Percentiles rank a stretch among this genome's conserved stretches.
phyloP scores from a whole-genome alignment of 371 early-diverging fungal species.

The Syncephalastrum monosporum region DNA sequence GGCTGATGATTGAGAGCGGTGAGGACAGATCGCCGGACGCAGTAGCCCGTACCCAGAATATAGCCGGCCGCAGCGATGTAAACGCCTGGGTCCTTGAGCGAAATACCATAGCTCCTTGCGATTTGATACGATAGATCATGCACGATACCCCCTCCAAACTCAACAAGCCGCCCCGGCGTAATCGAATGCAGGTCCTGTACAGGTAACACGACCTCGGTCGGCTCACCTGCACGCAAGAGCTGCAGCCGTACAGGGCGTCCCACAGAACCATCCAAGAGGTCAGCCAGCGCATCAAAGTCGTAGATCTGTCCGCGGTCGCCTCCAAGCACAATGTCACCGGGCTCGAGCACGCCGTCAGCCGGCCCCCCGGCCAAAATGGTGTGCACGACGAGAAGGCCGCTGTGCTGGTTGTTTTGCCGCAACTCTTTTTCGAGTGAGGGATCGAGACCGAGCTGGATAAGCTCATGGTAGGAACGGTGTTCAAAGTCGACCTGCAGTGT shows the following conservation, averaged over 20 bases:
- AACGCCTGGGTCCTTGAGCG: slow-evolving; percentile 74
- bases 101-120: slow-evolving; percentile 61
- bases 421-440: slow-evolving; percentile 62
- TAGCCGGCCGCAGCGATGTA: slow-evolving; percentile 78
- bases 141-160: slow-evolving; percentile 84
- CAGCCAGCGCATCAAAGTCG: slow-evolving; percentile 70
- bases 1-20: slow-evolving; percentile 68
- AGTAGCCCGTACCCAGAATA: slow-evolving; percentile 63
- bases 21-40: slow-evolving; percentile 70
- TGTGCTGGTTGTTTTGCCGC: slow-evolving; percentile 63
- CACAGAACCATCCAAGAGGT: slow-evolving; percentile 66
- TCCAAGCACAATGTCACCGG: slow-evolving; percentile 70
- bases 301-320: slow-evolving; percentile 64
- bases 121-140: slow-evolving; percentile 85
- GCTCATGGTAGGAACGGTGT: slow-evolving; percentile 62
- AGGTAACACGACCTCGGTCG: slow-evolving; percentile 45
- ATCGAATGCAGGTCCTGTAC: slow-evolving; percentile 80
- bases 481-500: slow-evolving; percentile 73
- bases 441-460: slow-evolving; percentile 59
- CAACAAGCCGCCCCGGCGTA: slow-evolving; percentile 71
- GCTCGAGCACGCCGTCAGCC: slow-evolving; percentile 59
- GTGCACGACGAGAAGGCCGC: slow-evolving; percentile 76
- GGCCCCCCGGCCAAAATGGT: slow-evolving; percentile 74
- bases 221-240: slow-evolving; percentile 70
- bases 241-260: slow-evolving; percentile 55